Conservation (phyloP, 257 asterid species). For the Solanum tacnaense region DNA sequence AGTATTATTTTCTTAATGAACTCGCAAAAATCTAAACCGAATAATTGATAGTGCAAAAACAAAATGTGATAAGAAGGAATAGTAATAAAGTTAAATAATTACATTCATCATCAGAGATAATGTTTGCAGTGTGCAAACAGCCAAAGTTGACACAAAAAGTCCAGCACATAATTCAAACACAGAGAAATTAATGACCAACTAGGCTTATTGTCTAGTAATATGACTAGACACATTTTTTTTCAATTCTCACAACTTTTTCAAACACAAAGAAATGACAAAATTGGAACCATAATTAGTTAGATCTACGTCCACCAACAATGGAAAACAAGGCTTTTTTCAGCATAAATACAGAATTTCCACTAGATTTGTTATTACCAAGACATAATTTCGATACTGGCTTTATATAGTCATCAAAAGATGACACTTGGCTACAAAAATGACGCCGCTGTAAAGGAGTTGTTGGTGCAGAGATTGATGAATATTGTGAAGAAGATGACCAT, state of each 20-base stretch:
- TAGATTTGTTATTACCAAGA: not conserved
- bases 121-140: not conserved
- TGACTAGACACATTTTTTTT: not conserved
- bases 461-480: conserved; percentile 6
- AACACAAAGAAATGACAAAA: not conserved
- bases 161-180: not conserved
- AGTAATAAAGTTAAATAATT: not conserved
- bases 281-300: not conserved
- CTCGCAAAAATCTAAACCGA: not conserved
- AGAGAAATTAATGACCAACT: not conserved
- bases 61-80: not conserved
- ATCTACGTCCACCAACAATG: conserved; percentile 7
- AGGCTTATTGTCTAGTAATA: not conserved
- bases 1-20: no score
- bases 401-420: conserved; percentile 1
- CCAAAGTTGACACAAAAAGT: not conserved
- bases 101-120: not conserved
- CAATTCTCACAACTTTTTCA: not conserved
- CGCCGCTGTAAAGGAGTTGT: not conserved
- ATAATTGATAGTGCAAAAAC: not conserved
- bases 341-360: not conserved
- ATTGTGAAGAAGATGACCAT: conserved; percentile 2
- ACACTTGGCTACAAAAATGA: conserved; percentile 6
- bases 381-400: conserved; percentile 2
- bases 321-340: conserved; percentile 10